These are phyloP conservation scores for Cutaneotrichosporon cutaneum DNA, from an alignment of 1,284 basidiomycete species.

Conservation along the genomic window DNA sequence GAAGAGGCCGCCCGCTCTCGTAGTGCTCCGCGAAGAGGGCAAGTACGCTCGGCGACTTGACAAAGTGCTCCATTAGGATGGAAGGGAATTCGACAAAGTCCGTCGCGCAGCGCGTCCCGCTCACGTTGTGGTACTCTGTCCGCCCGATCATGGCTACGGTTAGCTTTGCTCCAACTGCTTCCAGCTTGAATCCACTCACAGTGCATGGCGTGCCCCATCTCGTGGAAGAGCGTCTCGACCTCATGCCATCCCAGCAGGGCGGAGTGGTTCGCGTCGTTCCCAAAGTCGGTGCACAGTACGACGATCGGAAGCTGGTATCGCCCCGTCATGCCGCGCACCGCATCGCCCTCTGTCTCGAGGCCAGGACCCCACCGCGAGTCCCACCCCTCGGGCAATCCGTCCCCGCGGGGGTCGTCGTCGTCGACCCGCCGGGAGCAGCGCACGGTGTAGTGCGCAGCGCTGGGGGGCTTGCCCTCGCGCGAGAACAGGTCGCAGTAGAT, in stretches of 20 bases:
- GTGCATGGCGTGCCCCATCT: slow-evolving; percentile 99
- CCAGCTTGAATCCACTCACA: slow-evolving; percentile 62
- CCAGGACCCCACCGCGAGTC: slow-evolving; percentile 43
- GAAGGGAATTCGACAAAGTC: slow-evolving; percentile 98
- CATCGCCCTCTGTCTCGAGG: slow-evolving; percentile 43
- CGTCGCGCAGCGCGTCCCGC: slow-evolving; percentile 96
- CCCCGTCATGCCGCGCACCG: slow-evolving; percentile 60
- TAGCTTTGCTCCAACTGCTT: background rate
- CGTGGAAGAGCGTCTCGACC: slow-evolving; percentile 92
- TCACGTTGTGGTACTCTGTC: slow-evolving; percentile 96
- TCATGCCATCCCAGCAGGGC: slow-evolving; percentile 88
- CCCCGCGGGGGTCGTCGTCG: slow-evolving; percentile 75
- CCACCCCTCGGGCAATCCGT: slow-evolving; percentile 54
- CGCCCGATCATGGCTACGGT: slow-evolving; percentile 84
- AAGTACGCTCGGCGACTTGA: slow-evolving; percentile 78
- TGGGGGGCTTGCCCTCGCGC: slow-evolving; percentile 78
- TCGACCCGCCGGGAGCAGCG: slow-evolving; percentile 89
- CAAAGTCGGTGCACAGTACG: slow-evolving; percentile 87
- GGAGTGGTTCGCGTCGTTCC: slow-evolving; percentile 61
- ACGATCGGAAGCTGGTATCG: slow-evolving; percentile 87
- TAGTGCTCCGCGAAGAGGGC: slow-evolving; percentile 68
- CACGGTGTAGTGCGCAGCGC: slow-evolving; percentile 96
- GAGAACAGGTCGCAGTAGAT: slow-evolving; percentile 93
- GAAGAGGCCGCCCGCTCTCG: slow-evolving; percentile 65
- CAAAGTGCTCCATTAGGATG: slow-evolving; percentile 96